Base-by-base conservation (phyloP, 345 rosid genomes). In the Pelargonium nanum region DNA sequence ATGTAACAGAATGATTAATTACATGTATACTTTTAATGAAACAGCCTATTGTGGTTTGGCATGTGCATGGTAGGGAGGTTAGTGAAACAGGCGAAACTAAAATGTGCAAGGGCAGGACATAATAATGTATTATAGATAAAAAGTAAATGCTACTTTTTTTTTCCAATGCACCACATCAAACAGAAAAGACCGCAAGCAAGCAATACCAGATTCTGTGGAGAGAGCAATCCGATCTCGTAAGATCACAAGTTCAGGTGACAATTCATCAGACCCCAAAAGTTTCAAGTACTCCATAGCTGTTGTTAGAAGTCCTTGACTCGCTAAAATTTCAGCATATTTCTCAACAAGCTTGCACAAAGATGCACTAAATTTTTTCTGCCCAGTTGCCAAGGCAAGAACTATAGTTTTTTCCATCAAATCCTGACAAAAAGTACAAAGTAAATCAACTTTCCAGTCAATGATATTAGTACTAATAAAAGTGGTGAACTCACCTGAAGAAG, bases 321-420 rank as follows among this genome's bases (percentile, higher is more conserved):
- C 95, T 77, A 94, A 80, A 72, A 90, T 90, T 75, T 94, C 99
- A 25, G 96, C 92, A 79, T 94, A 90, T 59, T 85, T 88, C 83
- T 90, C 99, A 73, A 94, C 95, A 64, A 94, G 92, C 76, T 84
- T 89, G 83, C 90, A 94, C 22, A 94, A 74, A 58, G 97, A 81
- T 73, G 93, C 81, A 68, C 97, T 88, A 70, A 94, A 90, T 70
- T 68, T 81, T 79, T 85, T 90, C 78, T 94, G 90, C 21, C 96
- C 96, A 58, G 86, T 86, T 63, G 97, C 99, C 82, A 94, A 78
- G 65, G 91, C 93, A 76, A 94, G 85, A 55, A 86, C 97, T 44
- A 90, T 89, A 45, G 99, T 94, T 81, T 94, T 94, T 79, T 94
- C 99, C 99, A 90, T 94, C 75, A 94, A 80, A 74, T 94, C 99